Base-by-base conservation (phyloP, 331 rosid species). In the Saraca asoca region DNA sequence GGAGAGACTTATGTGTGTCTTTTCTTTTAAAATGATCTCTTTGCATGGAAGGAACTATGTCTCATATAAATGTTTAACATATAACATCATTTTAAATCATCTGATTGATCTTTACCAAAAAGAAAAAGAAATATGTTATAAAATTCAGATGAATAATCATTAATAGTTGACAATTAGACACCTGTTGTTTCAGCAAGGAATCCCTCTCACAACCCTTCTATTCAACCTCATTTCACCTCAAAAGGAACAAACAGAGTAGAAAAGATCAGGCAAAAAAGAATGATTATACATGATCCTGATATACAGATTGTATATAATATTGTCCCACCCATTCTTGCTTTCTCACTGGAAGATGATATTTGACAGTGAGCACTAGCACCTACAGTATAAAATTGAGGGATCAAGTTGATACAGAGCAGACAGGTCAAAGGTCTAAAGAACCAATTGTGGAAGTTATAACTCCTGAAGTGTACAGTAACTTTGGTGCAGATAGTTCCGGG, bases 361-460 rank as follows among this genome's bases (percentile, higher is more conserved):
- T 93, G 75, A 49, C 96, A 93, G 98, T 62, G 77, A 74, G 80
- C 85, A 79, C 83, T 87, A 89, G 79, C 82, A 53, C 69, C 66
- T 79, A 91, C 87, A 78, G 82, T 85, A 74, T 74, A 63, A 88
- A 81, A 84, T 74, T 56, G 87, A 80, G 58, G 73, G 83, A 71
- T 64, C 82, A 70, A 84, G 85, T 79, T 80, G 87, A 77, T 52
- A 69, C 80, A 72, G 83, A 80, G 82, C 85, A 81, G 83, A 87
- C 83, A 64, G 81, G 80, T 66, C 86, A 49, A 79, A 81, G 79
- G 82, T 64, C 81, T 75, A 72, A 84, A 75, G 87, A 83, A 64
- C 91, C 89, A 62, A 48, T 80, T 76, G 94, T 87, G n/a, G 96
- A 89, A 78, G 96, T 87, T 74, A 76, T 89, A 83, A 87, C 98